Conservation (phyloP, 805 yeast genomes). For the Kodamaea laetipori region DNA sequence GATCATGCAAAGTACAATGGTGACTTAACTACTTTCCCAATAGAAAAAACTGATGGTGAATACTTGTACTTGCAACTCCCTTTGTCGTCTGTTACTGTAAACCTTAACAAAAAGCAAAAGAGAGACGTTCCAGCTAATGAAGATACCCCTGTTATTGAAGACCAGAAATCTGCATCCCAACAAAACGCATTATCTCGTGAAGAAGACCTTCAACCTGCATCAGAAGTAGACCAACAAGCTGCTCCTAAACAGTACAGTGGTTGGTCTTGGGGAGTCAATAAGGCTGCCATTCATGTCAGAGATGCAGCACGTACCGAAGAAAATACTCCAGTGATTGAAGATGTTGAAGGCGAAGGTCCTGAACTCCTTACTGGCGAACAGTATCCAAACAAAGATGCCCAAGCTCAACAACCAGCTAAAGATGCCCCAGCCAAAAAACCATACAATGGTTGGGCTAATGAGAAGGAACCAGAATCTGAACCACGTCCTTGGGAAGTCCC, state of each 20-base stretch:
- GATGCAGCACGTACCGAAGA: too few relatives aligned
- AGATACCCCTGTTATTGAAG: background rate
- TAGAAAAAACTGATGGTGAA: slow-evolving; percentile 19
- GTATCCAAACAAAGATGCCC: too few relatives aligned
- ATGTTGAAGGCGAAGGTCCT: too few relatives aligned
- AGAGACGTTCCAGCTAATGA: background rate
- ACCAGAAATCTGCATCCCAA: too few relatives aligned
- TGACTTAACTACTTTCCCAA: slow-evolving; percentile 31
- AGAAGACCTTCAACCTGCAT: background rate
- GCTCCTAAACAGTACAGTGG: background rate
- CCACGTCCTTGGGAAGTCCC: too few relatives aligned
- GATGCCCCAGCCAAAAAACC: background rate
- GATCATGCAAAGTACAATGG: slow-evolving; percentile 67
- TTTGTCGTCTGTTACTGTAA: slow-evolving; percentile 20
- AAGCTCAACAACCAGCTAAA: too few relatives aligned
- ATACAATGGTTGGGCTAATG: background rate
- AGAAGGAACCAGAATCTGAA: too few relatives aligned
- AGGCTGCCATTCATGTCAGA: background rate
- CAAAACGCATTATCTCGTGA: background rate
- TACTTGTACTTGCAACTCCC: slow-evolving; percentile 22
- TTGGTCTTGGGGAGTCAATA: background rate
- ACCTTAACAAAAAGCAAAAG: slow-evolving; percentile 9
- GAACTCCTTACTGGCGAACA: too few relatives aligned
- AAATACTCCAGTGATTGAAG: too few relatives aligned
- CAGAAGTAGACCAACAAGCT: background rate